phyloP scores from a whole-genome alignment of 2,329 filamentous ascomycete genomes.

The Neofusicoccum umdonicola region DNA sequence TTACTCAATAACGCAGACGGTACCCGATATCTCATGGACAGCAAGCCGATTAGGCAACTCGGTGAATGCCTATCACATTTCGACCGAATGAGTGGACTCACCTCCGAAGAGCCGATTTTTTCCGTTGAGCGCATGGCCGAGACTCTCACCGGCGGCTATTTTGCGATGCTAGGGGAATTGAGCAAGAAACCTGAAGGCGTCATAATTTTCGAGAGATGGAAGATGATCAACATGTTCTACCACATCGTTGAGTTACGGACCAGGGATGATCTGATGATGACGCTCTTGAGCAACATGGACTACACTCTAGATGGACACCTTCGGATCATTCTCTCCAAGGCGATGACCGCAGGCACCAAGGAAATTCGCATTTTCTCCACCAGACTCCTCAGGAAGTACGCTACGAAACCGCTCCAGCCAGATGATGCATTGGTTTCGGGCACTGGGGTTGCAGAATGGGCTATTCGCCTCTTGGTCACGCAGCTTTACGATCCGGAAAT shows the following conservation, averaged over 20 bases:
- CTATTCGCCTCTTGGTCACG: conserved; percentile 93
- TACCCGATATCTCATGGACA: conserved; percentile 79
- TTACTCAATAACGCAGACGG: conserved; percentile 84
- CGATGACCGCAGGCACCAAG: conserved; percentile 86
- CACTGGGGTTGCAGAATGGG: conserved; percentile 83
- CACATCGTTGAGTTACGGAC: conserved; percentile 92
- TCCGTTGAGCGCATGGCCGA: conserved; percentile 79
- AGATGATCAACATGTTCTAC: conserved; percentile 99
- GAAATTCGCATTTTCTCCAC: conserved; percentile 88
- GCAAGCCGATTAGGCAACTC: conserved; percentile 89
- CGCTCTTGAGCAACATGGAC: conserved; percentile 87
- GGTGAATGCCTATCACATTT: conserved; percentile 95
- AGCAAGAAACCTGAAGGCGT: conserved; percentile 81
- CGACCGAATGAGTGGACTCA: conserved; percentile 72
- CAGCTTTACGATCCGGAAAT: conserved; percentile 97
- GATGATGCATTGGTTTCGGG: conserved; percentile 34
- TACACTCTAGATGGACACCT: conserved; percentile 84
- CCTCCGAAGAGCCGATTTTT: conserved; percentile 84
- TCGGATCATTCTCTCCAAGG: conserved; percentile 87
- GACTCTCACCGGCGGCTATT: conserved; percentile 89
- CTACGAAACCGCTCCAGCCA: conserved; percentile 56
- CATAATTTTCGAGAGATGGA: conserved; percentile 90
- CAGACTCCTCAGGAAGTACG: conserved; percentile 82
- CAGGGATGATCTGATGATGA: conserved; percentile 85
- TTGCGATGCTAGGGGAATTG: conserved; percentile 83